Conservation (phyloP, 768 basidiomycete species). For the Leccinum subtestaceum region DNA sequence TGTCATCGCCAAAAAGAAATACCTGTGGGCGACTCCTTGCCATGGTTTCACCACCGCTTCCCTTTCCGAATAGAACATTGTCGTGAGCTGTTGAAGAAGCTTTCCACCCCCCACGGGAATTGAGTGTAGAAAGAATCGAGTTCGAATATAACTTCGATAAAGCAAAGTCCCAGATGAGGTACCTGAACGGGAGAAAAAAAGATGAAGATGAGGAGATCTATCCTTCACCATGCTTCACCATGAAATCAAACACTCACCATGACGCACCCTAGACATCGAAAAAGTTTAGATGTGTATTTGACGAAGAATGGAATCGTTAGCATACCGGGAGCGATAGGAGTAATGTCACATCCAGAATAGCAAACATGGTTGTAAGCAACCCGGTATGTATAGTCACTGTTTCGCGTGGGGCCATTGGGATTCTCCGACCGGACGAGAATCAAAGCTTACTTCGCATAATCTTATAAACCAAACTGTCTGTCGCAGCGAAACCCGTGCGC, state of each 20-base stretch:
- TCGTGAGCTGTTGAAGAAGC: not conserved
- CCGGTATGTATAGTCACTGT: constrained; percentile 33
- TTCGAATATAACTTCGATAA: constrained; percentile 30
- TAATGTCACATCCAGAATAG: constrained; percentile 19
- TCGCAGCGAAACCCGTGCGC: constrained; percentile 41
- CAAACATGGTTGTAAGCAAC: constrained; percentile 11
- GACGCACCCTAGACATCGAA: constrained; percentile 11
- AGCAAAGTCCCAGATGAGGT: constrained; percentile 24
- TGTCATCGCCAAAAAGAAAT: not conserved
- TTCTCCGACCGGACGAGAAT: not conserved
- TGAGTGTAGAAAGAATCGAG: constrained; percentile 18
- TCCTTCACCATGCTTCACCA: too few species aligned
- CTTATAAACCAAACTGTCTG: constrained; percentile 37
- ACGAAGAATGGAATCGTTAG: not conserved
- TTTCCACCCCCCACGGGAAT: constrained; percentile 26
- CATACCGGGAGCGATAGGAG: constrained; percentile 7
- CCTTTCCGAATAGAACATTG: constrained; percentile 10
- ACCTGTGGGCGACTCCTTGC: constrained; percentile 4
- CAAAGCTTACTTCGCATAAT: constrained; percentile 38
- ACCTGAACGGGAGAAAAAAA: constrained; percentile 1
- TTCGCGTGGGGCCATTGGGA: not conserved
- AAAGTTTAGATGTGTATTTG: not conserved
- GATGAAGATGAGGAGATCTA: not conserved
- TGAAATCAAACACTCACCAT: constrained; percentile 17
- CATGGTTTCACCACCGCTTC: not conserved